phyloP scores from a whole-genome alignment of 495 filamentous ascomycete genomes.

The Podospora pseudocomata region DNA sequence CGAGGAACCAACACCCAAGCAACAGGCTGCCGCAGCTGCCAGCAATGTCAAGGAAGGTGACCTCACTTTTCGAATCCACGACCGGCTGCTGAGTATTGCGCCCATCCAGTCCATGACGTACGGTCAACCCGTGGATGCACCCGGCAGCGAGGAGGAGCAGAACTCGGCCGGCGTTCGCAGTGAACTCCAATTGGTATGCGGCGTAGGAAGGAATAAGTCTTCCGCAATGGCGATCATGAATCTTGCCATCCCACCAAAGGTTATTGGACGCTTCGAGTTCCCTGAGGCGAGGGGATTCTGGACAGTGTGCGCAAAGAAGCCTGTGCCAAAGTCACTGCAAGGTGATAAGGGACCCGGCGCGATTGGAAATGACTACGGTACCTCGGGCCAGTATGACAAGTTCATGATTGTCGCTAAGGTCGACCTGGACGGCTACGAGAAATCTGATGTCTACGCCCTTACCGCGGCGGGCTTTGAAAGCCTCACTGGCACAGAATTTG shows the following conservation, averaged over 20 bases:
- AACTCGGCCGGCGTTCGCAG: conserved; percentile 44
- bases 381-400: conserved; percentile 58
- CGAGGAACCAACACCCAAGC: conserved; percentile 52
- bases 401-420: conserved; percentile 67
- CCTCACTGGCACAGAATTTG: conserved; percentile 74
- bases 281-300: conserved; percentile 59
- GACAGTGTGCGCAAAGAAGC: conserved; percentile 59
- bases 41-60: conserved; percentile 49
- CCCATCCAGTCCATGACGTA: conserved; percentile 71
- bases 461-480: conserved; percentile 63
- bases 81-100: conserved; percentile 69
- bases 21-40: conserved; percentile 28
- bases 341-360: conserved; percentile 47
- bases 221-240: conserved; percentile 73
- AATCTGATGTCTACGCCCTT: conserved; percentile 58
- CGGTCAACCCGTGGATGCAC: conserved; percentile 47
- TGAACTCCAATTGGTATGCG: conserved; percentile 67
- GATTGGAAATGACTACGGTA: conserved; percentile 49
- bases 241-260: conserved; percentile 64
- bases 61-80: conserved; percentile 72
- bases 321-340: conserved; percentile 51
- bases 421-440: conserved; percentile 52
- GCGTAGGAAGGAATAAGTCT: conserved; percentile 63
- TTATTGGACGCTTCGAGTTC: conserved; percentile 59
- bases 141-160: conserved; percentile 43